A percentile compares a stretch with the other conserved stretches of the same genome.
These are phyloP conservation scores for Leishmania aethiopica DNA, from an alignment of 208 protist species.

Conservation along the genomic window DNA sequence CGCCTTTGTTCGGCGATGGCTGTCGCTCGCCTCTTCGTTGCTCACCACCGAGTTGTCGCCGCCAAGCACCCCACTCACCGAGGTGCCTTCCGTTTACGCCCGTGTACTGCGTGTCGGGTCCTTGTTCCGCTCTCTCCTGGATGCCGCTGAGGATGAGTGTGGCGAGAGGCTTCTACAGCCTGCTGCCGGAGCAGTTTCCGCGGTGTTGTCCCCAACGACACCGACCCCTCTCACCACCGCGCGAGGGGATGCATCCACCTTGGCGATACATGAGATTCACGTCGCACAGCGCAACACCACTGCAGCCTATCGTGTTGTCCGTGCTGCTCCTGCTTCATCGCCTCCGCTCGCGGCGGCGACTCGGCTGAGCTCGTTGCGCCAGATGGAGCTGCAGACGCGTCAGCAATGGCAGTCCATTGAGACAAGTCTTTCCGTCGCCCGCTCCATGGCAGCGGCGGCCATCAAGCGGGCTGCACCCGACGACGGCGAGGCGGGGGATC, in stretches of 20 bases:
- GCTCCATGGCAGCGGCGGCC: constrained; percentile 6
- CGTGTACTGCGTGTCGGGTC: constrained; percentile 8
- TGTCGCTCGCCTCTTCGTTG: not conserved
- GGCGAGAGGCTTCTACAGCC: not conserved
- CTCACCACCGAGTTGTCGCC: not conserved
- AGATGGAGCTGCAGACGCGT: constrained; percentile 4
- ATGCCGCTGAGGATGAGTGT: not conserved
- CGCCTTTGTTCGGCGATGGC: constrained; percentile 1
- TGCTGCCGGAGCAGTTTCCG: not conserved
- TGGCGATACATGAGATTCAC: not conserved
- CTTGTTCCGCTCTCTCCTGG: not conserved
- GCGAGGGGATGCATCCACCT: not conserved
- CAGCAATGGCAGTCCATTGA: constrained; percentile 19
- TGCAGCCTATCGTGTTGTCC: not conserved
- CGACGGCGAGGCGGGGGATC: not conserved
- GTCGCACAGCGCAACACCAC: not conserved
- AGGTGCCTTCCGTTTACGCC: not conserved
- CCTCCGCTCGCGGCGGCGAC: not conserved
- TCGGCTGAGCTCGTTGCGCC: constrained; percentile 4
- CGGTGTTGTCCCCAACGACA: not conserved
- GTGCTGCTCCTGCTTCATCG: not conserved
- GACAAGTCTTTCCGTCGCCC: constrained; percentile 11
- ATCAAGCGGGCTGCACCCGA: not conserved
- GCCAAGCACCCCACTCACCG: not conserved
- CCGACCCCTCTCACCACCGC: too few species aligned